Base-by-base conservation (phyloP, 306 rosid species). In the Cucurbita pepo region DNA sequence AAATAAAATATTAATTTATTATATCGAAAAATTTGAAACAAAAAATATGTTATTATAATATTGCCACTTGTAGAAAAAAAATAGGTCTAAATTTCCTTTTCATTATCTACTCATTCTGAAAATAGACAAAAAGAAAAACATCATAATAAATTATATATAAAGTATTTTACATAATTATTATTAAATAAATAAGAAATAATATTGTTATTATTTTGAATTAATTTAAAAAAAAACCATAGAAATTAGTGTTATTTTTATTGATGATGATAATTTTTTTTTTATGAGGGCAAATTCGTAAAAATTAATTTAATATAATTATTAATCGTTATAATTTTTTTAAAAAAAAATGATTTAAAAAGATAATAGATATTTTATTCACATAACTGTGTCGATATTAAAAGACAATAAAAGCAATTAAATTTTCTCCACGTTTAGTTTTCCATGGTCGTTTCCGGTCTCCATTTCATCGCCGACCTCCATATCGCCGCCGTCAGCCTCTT, bases 401-500 rank as follows among this genome's bases (percentile, higher is more conserved):
- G 56, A 52, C 8, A 60, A 60, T 30, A 12, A 10, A 6, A 13
- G 44, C 6, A 15, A 7, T 58, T 25, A 58, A 58, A 52, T 22
- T 0, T 38, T 36, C 55, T 66, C 72, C 56, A 66, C 45, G 22
- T 22, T 65, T 43, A 65, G 13, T 16, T 11, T 41, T 0, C 44
- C 44, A n/a, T 8, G 3, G 50, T 10, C 45, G 14, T 40, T 11
- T 0, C 50, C 50, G 10, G 51, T 77, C 47, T 55, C 79, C 5
- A 5, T 50, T 34, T 11, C 76, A 5, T 43, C 66, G 4, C 52
- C 62, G 34, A 66, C 77, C 13, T 71, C 71, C 45, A n/a, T 50
- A 5, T 63, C 80, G 61, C 16, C 77, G 61, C 13, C 47, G 36
- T 77, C 85, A 21, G 25, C 81, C 67, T 82, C 85, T 41, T 45